Base-by-base conservation (phyloP, 176 grass and related monocot species). In the Musa itinerans region DNA sequence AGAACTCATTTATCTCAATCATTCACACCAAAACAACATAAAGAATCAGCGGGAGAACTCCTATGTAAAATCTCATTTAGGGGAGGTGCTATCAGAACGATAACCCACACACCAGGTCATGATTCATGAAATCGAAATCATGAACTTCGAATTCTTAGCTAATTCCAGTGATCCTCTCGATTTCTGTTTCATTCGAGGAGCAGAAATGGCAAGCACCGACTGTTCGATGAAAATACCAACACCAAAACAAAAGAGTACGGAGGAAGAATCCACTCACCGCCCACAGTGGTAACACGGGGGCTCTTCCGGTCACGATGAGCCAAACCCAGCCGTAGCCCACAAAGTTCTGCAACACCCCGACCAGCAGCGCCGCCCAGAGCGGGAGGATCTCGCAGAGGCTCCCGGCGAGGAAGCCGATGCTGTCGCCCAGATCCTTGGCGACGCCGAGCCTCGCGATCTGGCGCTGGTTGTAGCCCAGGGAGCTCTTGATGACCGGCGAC, bases 381-480 rank as follows among this genome's bases (percentile, higher is more conserved):
- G 93, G 93, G 61, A 96, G 72, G 73, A 79, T 64, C 67, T 89
- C 87, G 11, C 87, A 96, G 61, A 96, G 79, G 69, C 75, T 61
- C 63, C 93, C 93, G 54, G 89, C 93, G 62, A 96, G 69, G 85
- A 86, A 92, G 20, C 93, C 93, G 68, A 96, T 90, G 83, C 89
- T 81, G 74, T 92, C 93, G 3, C 93, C 93, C 16, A 96, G 87
- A 73, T 96, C 93, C 80, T 96, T 96, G 19, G 89, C 93, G 51
- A 96, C 86, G 24, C 87, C 93, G 14, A 96, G 87, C 64, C 74
- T 74, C 14, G 93, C 93, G 73, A 92, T 85, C 81, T 92, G 85
- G 22, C 89, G 83, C 81, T 96, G 93, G 83, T 96, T 92, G 87
- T 96, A 96, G 15, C 93, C 93, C 12, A 96, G 79, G 12, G 87